A percentile compares a stretch with the other conserved stretches of the same genome.
phyloP scores from a whole-genome alignment of 441 rosid genomes.

The Mallotus japonicus region DNA sequence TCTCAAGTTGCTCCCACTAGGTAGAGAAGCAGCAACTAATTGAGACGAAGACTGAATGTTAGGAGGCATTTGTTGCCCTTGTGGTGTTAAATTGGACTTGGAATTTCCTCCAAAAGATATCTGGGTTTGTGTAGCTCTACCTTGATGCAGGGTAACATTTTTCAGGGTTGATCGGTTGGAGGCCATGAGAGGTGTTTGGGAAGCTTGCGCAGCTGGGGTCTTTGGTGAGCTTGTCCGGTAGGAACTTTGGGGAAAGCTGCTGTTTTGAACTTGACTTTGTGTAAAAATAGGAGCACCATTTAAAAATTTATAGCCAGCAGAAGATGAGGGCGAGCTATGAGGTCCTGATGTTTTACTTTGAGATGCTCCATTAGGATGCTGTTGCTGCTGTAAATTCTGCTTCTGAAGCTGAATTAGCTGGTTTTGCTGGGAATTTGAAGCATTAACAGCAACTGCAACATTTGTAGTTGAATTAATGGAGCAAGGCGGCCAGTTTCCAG shows the following conservation, averaged over 20 bases:
- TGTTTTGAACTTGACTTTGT: conserved; percentile 55
- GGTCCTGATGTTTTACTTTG: conserved; percentile 47
- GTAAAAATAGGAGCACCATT: conserved; percentile 46
- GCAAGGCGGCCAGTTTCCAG: conserved; percentile 43
- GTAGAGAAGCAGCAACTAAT: conserved; percentile 48
- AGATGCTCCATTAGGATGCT: conserved; percentile 46
- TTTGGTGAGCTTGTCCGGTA: conserved; percentile 68
- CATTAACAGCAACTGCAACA: conserved; percentile 42
- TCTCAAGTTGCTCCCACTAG: conserved; percentile 70
- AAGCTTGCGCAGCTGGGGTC: conserved; percentile 42
- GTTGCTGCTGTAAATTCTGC: conserved; percentile 52
- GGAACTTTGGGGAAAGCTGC: conserved; percentile 49
- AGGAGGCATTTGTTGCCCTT: conserved; percentile 48
- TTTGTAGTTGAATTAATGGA: conserved; percentile 24
- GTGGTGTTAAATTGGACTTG: conserved; percentile 38
- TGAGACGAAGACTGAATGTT: conserved; percentile 49
- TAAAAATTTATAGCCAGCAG: conserved; percentile 43
- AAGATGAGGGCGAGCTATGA: conserved; percentile 39
- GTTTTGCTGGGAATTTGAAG: conserved; percentile 33
- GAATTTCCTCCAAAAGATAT: conserved; percentile 64
- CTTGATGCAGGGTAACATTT: conserved; percentile 53
- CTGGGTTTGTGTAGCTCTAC: conserved; percentile 53
- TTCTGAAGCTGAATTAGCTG: conserved; percentile 37
- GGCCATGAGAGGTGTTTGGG: conserved; percentile 36
- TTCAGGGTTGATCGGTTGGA: conserved; percentile 49